Evolutionary conservation across 2,329 filamentous ascomycete species (phyloP), one percentile per base, ranked within the genome.

Genomic region (Ascochyta lentis): DNA sequence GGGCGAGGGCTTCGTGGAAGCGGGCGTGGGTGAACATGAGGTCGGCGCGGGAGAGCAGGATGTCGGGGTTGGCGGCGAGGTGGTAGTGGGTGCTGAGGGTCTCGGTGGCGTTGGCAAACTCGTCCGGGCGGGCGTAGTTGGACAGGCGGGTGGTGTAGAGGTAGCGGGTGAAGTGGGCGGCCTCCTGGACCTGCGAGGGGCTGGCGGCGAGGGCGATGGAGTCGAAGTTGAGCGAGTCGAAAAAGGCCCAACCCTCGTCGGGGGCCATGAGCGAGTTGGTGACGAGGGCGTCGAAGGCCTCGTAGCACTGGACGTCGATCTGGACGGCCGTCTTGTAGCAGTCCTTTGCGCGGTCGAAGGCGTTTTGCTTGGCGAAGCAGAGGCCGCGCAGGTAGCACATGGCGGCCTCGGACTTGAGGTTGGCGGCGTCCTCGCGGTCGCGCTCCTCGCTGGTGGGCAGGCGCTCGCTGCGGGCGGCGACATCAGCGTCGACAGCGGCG

Each of bases 301-400:
- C 95, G 72, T 96, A 98, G 77, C 95, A 99, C 75, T 96, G 93
- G 3, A 98, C 93, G 72, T 99, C 95, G 70, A 99, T 97, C 59
- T 91, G 87, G 41, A 98, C 92, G 2, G 95, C 95, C 68, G 96
- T 92, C 79, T 97, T 98, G 83, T 98, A 99, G 79, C 95, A 98
- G 69, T 98, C 93, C 75, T 97, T 97, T 48, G 95, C 95, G 31
- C 92, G 88, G 74, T 99, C 95, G 68, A 98, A 98, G 24, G 94
- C 91, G 76, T 98, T 99, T 75, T 96, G 91, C 77, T 96, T 96
- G 6, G 95, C 93, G 73, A 92, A 97, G 81, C 96, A 98, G 45
- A 96, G 84, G 5, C 95, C 95, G 23, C 95, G 84, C 48, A 99
- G 80, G 74, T 96, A 96, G 79, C 95, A 99, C 93, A 99, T 99